phyloP scores from a whole-genome alignment of 306 rosid genomes.

The Lablab purpureus region DNA sequence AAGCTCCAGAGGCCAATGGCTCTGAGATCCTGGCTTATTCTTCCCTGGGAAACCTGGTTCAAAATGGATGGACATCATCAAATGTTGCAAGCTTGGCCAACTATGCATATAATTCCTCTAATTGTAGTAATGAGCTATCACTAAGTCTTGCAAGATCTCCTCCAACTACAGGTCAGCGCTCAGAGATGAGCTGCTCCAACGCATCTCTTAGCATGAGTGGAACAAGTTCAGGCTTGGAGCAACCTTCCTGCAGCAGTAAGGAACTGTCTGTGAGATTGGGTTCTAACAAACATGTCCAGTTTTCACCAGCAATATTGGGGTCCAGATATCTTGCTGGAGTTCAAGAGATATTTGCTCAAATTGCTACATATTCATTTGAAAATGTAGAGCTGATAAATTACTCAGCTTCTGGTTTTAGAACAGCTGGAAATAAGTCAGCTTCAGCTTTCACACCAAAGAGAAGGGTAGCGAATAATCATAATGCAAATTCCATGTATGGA shows the following conservation, averaged over 20 bases:
- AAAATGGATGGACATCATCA: constrained; percentile 64
- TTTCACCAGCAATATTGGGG: constrained; percentile 62
- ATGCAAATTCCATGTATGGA: constrained; percentile 45
- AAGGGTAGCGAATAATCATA: constrained; percentile 26
- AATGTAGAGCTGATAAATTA: constrained; percentile 51
- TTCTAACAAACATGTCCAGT: constrained; percentile 49
- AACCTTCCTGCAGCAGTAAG: constrained; percentile 58
- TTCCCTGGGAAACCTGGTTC: constrained; percentile 51
- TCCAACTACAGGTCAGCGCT: constrained; percentile 55
- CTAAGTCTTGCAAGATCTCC: constrained; percentile 71
- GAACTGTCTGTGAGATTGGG: constrained; percentile 53
- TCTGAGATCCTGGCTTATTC: constrained; percentile 46
- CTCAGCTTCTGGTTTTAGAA: constrained; percentile 46
- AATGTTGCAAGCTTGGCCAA: constrained; percentile 51
- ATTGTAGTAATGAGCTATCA: constrained; percentile 69
- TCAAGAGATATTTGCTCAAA: constrained; percentile 81
- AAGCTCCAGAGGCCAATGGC: constrained; percentile 46
- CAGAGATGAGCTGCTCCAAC: constrained; percentile 59
- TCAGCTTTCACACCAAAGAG: constrained; percentile 26
- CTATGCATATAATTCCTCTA: constrained; percentile 52
- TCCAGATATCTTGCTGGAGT: constrained; percentile 75
- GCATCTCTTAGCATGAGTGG: constrained; percentile 52
- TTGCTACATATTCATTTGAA: constrained; percentile 72
- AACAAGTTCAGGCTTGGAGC: constrained; percentile 57
- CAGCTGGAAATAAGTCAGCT: constrained; percentile 38